Evolutionary conservation across 2,329 filamentous ascomycete genomes (phyloP).

Genomic region (Thelonectria rubi): DNA sequence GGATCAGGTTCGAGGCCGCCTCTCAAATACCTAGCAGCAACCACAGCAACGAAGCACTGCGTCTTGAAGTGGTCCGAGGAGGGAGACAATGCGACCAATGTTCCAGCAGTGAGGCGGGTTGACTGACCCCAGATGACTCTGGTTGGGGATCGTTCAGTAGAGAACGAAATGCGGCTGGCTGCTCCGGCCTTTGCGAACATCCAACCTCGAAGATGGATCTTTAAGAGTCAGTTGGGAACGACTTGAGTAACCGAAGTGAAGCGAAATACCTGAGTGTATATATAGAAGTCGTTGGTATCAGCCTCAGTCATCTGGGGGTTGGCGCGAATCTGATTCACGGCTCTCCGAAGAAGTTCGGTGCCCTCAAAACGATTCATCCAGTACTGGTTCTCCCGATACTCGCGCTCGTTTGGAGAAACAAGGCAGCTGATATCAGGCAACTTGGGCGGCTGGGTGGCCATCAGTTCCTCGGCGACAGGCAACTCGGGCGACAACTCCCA

Average conservation of each 20-base stretch:
- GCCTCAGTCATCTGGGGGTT: constrained; percentile 67
- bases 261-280: constrained; percentile 74
- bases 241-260: neutral
- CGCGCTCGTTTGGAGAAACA: constrained; percentile 33
- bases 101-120: constrained; percentile 61
- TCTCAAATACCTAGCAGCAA: constrained; percentile 74
- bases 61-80: constrained; percentile 68
- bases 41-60: constrained; percentile 73
- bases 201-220: constrained; percentile 75
- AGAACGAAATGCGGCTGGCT: constrained; percentile 76
- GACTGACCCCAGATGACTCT: constrained; percentile 71
- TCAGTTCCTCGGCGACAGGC: constrained; percentile 38
- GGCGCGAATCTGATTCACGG: constrained; percentile 65
- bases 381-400: constrained; percentile 80
- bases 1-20: constrained; percentile 66
- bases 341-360: constrained; percentile 72
- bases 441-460: constrained; percentile 25
- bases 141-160: constrained; percentile 69
- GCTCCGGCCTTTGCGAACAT: constrained; percentile 70
- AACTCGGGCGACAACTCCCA: constrained; percentile 39
- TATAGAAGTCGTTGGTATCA: constrained; percentile 55
- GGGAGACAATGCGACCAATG: constrained; percentile 62
- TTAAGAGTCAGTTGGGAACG: neutral
- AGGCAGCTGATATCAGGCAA: constrained; percentile 25
- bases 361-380: constrained; percentile 79